A percentile compares a stretch with the other conserved stretches of the same genome.
Conservation (phyloP, 768 basidiomycete genomes). For the Trametes coccinea region DNA sequence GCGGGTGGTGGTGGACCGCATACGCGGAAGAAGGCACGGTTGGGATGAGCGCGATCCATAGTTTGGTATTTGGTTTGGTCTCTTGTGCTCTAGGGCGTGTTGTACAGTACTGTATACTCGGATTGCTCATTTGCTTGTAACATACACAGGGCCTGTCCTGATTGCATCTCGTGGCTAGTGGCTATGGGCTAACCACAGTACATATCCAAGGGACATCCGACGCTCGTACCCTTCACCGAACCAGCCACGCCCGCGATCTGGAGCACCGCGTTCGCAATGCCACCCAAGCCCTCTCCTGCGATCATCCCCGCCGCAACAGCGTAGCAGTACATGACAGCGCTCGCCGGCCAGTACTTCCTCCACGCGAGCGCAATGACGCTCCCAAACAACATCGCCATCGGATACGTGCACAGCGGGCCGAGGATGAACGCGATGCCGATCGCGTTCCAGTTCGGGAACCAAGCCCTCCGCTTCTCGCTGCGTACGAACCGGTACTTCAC, state of each 20-base stretch:
- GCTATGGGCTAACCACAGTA: conserved; percentile 28
- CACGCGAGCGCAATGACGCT: neutral
- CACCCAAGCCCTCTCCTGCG: conserved; percentile 42
- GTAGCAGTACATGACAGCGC: conserved; percentile 33
- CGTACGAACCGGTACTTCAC: too few relatives aligned
- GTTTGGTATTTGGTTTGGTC: neutral
- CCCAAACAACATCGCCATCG: conserved; percentile 27
- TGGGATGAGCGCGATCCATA: conserved; percentile 37
- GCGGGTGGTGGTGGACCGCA: conserved; percentile 49
- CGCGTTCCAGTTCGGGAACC: neutral
- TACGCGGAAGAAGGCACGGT: conserved; percentile 60
- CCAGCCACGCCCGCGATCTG: conserved; percentile 34
- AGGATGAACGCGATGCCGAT: conserved; percentile 28
- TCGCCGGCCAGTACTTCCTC: conserved; percentile 10
- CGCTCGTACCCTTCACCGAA: conserved; percentile 28
- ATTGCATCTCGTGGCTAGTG: neutral
- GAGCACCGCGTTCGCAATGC: conserved; percentile 35
- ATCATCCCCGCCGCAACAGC: conserved; percentile 42
- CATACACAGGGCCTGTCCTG: too few relatives aligned
- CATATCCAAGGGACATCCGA: conserved; percentile 32
- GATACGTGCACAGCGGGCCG: conserved; percentile 24
- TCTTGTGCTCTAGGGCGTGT: too few relatives aligned
- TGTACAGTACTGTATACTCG: too few relatives aligned
- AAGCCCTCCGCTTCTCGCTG: too few relatives aligned
- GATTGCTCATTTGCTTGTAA: too few relatives aligned